A percentile compares a stretch with the other conserved stretches of the same genome.
phyloP scores from a whole-genome alignment of 768 basidiomycete species.

The Hydnum rufescens region DNA sequence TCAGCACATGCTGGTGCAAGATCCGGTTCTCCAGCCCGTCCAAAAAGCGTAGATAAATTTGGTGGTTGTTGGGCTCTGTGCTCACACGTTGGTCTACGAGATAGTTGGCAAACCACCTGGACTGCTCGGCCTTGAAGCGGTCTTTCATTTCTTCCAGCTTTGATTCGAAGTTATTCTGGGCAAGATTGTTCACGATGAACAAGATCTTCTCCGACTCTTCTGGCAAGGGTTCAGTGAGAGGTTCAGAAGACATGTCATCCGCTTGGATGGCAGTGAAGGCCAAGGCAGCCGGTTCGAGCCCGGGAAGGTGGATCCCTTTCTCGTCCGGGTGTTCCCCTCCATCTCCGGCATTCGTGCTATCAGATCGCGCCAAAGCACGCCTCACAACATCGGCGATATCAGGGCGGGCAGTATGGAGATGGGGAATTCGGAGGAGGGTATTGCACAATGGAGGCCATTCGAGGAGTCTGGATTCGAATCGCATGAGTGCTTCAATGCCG shows the following conservation, averaged over 20 bases:
- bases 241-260: conserved; percentile 40
- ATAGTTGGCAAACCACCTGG: conserved; percentile 95
- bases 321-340: conserved; percentile 13
- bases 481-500: conserved; percentile 72
- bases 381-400: conserved; percentile 56
- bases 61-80: conserved; percentile 93
- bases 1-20: conserved; percentile 61
- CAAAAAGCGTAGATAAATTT: conserved; percentile 83
- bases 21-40: conserved; percentile 53
- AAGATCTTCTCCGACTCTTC: conserved; percentile 82
- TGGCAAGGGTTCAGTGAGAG: conserved; percentile 50
- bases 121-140: conserved; percentile 63
- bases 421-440: conserved; percentile 69
- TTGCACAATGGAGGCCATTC: conserved; percentile 92
- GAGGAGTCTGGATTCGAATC: conserved; percentile 68
- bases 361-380: conserved; percentile 36
- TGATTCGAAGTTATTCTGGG: conserved; percentile 76
- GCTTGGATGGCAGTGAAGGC: conserved; percentile 66
- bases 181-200: conserved; percentile 96
- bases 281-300: conserved; percentile 22
- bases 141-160: conserved; percentile 77
- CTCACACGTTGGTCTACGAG: conserved; percentile 90
- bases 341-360: conserved; percentile 19
- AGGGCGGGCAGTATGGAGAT: conserved; percentile 68
- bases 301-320: conserved; percentile 6